Conservation (phyloP, 805 yeast genomes). For the Suhomyces sp. region DNA sequence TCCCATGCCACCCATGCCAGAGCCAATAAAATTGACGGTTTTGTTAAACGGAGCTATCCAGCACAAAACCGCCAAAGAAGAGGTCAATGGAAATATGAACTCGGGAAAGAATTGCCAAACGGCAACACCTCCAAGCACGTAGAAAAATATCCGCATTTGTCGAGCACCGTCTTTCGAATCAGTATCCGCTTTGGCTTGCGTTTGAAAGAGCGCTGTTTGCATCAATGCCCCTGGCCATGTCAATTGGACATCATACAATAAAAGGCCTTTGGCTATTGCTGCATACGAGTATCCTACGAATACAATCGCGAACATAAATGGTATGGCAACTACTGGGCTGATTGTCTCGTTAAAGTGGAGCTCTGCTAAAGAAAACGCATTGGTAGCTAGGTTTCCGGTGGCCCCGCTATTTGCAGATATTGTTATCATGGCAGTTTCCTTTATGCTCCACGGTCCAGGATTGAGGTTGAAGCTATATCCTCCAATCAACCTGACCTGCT, state of each 20-base stretch:
- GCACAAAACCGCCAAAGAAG: conserved; percentile 48
- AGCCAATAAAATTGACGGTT: conserved; percentile 44
- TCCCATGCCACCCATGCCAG: conserved; percentile 55
- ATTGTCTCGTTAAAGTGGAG: conserved; percentile 39
- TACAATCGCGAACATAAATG: conserved; percentile 51
- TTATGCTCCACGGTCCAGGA: conserved; percentile 57
- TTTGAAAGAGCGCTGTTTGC: conserved; percentile 46
- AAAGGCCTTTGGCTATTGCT: conserved; percentile 45
- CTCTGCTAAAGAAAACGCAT: conserved; percentile 46
- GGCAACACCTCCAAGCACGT: conserved; percentile 31
- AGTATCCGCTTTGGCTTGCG: conserved; percentile 20
- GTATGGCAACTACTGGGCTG: conserved; percentile 34
- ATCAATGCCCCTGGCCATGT: conserved; percentile 49
- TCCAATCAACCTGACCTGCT: conserved; percentile 14
- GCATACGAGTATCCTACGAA: conserved; percentile 54
- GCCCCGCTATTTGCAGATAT: conserved; percentile 53
- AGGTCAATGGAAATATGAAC: conserved; percentile 45
- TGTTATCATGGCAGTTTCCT: conserved; percentile 52
- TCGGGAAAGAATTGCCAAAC: conserved; percentile 52
- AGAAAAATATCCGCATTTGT: conserved; percentile 38
- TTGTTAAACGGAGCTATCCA: conserved; percentile 46
- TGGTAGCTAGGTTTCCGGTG: conserved; percentile 50
- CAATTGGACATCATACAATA: conserved; percentile 48
- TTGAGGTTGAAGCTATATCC: conserved; percentile 35
- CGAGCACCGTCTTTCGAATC: conserved; percentile 16